Evolutionary conservation across 2,329 filamentous ascomycete genomes (phyloP), one percentile per base, ranked within the genome.

Genomic region (Penicillium sp.): DNA sequence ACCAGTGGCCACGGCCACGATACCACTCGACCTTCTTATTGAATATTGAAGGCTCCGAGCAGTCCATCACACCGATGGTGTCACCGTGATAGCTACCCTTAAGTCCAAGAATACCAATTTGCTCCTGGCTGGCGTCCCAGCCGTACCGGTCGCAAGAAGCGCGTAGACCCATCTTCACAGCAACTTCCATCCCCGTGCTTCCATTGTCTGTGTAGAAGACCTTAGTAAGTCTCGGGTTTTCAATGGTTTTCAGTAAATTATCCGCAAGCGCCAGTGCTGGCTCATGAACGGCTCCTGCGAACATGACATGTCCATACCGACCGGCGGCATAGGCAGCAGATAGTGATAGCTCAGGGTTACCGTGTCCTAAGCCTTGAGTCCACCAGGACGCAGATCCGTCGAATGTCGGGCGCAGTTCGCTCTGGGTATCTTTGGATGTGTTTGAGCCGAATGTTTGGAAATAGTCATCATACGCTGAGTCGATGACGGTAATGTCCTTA

Each of bases 11-110:
- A 45, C 85, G 85, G 0, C 89, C 89, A 57, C 84, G 77, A 67
- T 95, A 95, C 90, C 90, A 95, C 67, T 94, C 90, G 0, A 92
- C 88, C 69, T 90, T 90, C 64, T 90, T 83, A 65, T 95, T 95
- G 70, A 82, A 95, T 0, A 84, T 83, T 33, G 84, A 87, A 0
- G 90, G 90, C 67, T 94, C 89, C 0, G 88, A 85, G 50, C 86
- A 89, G 69, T 94, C 90, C 91, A 95, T 94, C 0, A 89, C 89
- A 0, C 90, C 90, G 44, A 95, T 91, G 0, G 90, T 95, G 67
- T 95, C 91, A 1, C 90, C 91, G 64, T 95, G 91, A 65, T 95
- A 95, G 61, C 88, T 89, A 0, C 89, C 89, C 67, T 87, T 89
- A 10, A 95, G 75, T 0, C 90, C 90, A 3, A 95, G 69, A 2